Evolutionary conservation across 257 asterid genomes (phyloP).

Genomic region (Solanum sejunctum): DNA sequence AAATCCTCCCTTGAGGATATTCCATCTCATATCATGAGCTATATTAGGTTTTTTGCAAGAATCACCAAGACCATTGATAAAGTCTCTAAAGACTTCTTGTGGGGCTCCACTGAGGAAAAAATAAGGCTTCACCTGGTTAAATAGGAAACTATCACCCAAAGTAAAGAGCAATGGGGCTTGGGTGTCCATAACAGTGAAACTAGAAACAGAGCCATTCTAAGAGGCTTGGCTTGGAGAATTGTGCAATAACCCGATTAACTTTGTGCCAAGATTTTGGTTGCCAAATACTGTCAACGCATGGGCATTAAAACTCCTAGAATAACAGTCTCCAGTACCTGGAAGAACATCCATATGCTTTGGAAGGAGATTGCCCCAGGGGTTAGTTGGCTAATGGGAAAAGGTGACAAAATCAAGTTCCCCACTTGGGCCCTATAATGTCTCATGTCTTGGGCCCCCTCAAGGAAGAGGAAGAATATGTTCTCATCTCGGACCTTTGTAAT

Average conservation of each 20-base stretch:
- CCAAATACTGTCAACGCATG: too few species aligned
- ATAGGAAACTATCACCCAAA: neutral
- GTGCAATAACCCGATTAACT: too few species aligned
- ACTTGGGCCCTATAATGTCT: too few species aligned
- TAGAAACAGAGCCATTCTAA: neutral
- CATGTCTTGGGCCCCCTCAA: too few species aligned
- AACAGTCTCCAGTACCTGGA: neutral
- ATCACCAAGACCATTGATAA: neutral
- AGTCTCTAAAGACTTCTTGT: neutral
- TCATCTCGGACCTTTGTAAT: too few species aligned
- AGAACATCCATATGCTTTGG: too few species aligned
- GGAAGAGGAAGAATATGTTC: too few species aligned
- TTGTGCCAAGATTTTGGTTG: neutral
- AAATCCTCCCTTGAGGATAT: neutral
- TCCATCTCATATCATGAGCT: neutral
- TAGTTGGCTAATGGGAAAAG: too few species aligned
- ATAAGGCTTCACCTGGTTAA: neutral
- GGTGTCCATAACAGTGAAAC: neutral
- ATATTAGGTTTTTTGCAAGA: too few species aligned
- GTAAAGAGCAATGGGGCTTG: neutral
- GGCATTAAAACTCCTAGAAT: too few species aligned
- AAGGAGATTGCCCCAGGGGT: too few species aligned
- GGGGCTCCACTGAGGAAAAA: neutral
- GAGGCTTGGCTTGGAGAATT: neutral
- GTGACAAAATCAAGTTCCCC: too few species aligned